Conservation (phyloP, 768 basidiomycete species). For the Cystofilobasidium capitatum region DNA sequence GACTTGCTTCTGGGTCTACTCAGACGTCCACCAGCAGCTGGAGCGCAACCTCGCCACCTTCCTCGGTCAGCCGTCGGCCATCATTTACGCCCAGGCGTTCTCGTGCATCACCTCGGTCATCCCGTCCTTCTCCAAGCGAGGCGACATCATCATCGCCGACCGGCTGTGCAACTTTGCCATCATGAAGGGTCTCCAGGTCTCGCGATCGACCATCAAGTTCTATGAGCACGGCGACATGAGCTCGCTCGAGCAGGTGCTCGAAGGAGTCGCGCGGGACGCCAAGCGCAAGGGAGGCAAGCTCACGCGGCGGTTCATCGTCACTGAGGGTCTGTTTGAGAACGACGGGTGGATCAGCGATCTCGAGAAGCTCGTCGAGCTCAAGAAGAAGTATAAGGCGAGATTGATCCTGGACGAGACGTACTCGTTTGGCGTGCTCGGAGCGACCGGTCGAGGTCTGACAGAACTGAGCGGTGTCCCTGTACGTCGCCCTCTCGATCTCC, state of each 20-base stretch:
- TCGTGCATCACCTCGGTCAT: conserved; percentile 87
- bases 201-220: conserved; percentile 83
- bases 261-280: conserved; percentile 74
- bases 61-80: conserved; percentile 74
- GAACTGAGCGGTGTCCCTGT: conserved; percentile 91
- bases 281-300: conserved; percentile 70
- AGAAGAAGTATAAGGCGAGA: conserved; percentile 90
- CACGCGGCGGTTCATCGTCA: conserved; percentile 87
- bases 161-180: conserved; percentile 91
- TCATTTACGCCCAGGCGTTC: conserved; percentile 90
- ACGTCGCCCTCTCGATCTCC: conserved; percentile 34
- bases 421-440: conserved; percentile 85
- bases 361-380: conserved; percentile 87
- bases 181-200: conserved; percentile 91
- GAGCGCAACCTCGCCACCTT: conserved; percentile 86
- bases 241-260: conserved; percentile 77
- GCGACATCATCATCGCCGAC: conserved; percentile 96
- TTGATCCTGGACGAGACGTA: conserved; percentile 86
- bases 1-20: not conserved
- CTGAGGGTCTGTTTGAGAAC: conserved; percentile 92
- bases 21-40: conserved; percentile 83
- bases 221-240: conserved; percentile 81
- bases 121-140: conserved; percentile 93
- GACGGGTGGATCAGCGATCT: conserved; percentile 87
- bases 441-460: conserved; percentile 88